phyloP scores from a whole-genome alignment of 2,329 filamentous ascomycete genomes.

The Pestalotiopsis sp. region DNA sequence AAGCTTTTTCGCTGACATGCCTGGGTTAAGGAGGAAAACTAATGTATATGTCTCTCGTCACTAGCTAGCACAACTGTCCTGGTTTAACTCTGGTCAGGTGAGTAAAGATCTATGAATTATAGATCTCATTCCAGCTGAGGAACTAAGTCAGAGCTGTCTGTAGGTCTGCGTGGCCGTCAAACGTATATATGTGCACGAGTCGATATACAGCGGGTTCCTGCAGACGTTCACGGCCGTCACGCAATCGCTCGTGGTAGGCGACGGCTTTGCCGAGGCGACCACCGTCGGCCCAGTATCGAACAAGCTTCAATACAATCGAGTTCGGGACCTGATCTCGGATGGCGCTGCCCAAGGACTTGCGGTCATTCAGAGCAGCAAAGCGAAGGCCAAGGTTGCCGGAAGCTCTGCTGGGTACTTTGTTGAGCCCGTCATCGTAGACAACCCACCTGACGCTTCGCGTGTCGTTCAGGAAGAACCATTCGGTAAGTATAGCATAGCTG shows the following conservation, averaged over 20 bases:
- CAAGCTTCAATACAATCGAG: slow-evolving; percentile 25
- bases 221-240: slow-evolving; percentile 40
- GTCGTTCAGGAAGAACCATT: slow-evolving; percentile 28
- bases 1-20: neutral
- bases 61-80: slow-evolving; percentile 3
- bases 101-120: neutral
- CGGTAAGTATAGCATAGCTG: neutral
- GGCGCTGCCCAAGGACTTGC: slow-evolving; percentile 16
- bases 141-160: neutral
- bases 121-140: neutral
- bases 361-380: neutral
- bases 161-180: slow-evolving; percentile 10
- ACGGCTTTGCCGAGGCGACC: slow-evolving; percentile 19
- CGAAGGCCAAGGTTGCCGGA: neutral
- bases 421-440: slow-evolving; percentile 24
- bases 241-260: slow-evolving; percentile 10
- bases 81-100: slow-evolving; percentile 8
- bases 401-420: slow-evolving; percentile 17
- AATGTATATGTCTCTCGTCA: neutral
- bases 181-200: slow-evolving; percentile 2
- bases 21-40: too few relatives aligned
- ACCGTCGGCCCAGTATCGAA: slow-evolving; percentile 26
- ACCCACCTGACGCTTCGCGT: slow-evolving; percentile 24
- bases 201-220: slow-evolving; percentile 37
- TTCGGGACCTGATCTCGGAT: slow-evolving; percentile 19